Percentiles rank a stretch among this genome's conserved stretches.
Evolutionary conservation across 768 basidiomycete species (phyloP).

Genomic region (Podaxis sp.): DNA sequence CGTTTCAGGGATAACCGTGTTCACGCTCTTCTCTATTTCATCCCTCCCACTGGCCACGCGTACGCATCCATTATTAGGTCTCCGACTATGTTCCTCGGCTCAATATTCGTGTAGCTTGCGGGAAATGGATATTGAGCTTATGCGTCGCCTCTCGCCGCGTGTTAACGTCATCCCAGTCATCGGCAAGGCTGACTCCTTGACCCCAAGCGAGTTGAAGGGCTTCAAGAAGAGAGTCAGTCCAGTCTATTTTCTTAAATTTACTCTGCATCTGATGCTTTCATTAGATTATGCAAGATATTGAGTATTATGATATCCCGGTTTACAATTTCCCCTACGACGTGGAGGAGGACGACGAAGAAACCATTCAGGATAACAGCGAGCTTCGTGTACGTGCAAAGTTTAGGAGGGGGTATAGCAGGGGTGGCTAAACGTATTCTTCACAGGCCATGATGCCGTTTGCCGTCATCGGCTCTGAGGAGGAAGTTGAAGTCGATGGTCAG

Average conservation of each 20-base stretch:
- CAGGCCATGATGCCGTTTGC: slow-evolving; percentile 94
- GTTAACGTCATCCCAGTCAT: slow-evolving; percentile 99
- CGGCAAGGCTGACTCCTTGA: slow-evolving; percentile 95
- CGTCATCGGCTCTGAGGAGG: slow-evolving; percentile 95
- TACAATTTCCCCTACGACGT: slow-evolving; percentile 99
- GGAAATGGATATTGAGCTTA: slow-evolving; percentile 98
- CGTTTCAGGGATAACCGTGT: slow-evolving; percentile 98
- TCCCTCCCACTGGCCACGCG: slow-evolving; percentile 97
- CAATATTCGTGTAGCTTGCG: slow-evolving; percentile 52
- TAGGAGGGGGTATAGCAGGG: background rate
- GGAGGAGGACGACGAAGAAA: slow-evolving; percentile 99
- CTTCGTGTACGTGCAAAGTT: slow-evolving; percentile 59
- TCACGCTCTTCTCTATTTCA: slow-evolving; percentile 96
- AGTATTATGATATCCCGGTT: slow-evolving; percentile 95
- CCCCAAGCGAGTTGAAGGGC: slow-evolving; percentile 84
- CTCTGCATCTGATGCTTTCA: background rate
- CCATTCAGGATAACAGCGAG: slow-evolving; percentile 95
- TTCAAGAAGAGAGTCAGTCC: slow-evolving; percentile 87
- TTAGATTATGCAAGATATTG: slow-evolving; percentile 99
- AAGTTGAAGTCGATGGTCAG: slow-evolving; percentile 90
- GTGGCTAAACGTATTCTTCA: background rate
- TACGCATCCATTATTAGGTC: slow-evolving; percentile 36
- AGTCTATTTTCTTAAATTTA: background rate
- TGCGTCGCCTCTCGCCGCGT: slow-evolving; percentile 95
- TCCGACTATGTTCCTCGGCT: background rate